Evolutionary conservation across 2,329 filamentous ascomycete species (phyloP).

Genomic region (Calonectria fujianensis): DNA sequence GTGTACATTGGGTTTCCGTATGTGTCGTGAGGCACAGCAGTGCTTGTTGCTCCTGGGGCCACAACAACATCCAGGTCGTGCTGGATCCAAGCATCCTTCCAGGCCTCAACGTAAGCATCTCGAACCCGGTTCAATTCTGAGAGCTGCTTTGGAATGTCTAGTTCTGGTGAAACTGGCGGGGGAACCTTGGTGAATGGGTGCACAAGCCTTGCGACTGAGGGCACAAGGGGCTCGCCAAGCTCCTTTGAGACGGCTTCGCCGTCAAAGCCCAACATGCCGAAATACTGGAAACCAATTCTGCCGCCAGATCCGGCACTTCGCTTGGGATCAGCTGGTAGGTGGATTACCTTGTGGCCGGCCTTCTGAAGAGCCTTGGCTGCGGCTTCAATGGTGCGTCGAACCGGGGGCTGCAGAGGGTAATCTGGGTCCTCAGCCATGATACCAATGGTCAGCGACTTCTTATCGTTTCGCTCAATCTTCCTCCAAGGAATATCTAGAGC

Average conservation of each 20-base stretch:
- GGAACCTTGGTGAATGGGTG: constrained; percentile 44
- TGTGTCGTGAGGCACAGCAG: constrained; percentile 49
- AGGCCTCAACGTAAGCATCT: constrained; percentile 37
- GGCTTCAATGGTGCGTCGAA: constrained; percentile 65
- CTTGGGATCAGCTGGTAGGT: constrained; percentile 53
- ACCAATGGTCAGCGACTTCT: constrained; percentile 65
- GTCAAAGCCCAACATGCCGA: constrained; percentile 41
- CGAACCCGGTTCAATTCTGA: constrained; percentile 36
- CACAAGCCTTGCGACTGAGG: constrained; percentile 44
- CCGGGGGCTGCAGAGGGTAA: constrained; percentile 70
- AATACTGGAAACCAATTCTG: constrained; percentile 50
- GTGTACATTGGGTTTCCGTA: constrained; percentile 50
- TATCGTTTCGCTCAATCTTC: constrained; percentile 43
- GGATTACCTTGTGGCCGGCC: constrained; percentile 67
- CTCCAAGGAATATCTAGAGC: constrained; percentile 68
- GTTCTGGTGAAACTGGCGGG: constrained; percentile 41
- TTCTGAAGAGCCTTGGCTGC: constrained; percentile 62
- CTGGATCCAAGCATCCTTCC: constrained; percentile 44
- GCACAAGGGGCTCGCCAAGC: constrained; percentile 47
- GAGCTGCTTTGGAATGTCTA: constrained; percentile 21
- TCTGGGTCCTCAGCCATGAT: constrained; percentile 67
- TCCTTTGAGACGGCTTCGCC: constrained; percentile 41
- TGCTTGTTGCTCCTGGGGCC: constrained; percentile 43
- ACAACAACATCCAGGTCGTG: constrained; percentile 48
- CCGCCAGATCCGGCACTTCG: constrained; percentile 40